Base-by-base conservation (phyloP, 2,329 filamentous ascomycete genomes). In the Incumbomyces lentus region DNA sequence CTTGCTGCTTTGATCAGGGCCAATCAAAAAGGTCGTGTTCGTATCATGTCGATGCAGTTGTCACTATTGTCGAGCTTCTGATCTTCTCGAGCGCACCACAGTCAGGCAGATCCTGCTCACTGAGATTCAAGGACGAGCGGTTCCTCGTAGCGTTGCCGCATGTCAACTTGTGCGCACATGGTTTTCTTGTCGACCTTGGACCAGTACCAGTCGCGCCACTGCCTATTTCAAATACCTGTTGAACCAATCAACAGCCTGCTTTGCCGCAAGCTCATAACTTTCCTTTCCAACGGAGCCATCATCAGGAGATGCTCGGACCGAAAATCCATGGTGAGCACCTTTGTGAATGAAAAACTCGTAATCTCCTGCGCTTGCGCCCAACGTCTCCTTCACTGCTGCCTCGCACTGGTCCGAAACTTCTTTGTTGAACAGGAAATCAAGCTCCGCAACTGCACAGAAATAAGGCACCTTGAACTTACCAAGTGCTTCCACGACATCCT, bases 401-500 rank as follows among this genome's bases (percentile, higher is more conserved):
- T 60, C 49, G 22, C 60, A 54, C 41, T 56, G 44, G 19, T 48
- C 43, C 18, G 58, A 52, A 22, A 52, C 40, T n/a, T 55, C 43
- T 35, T 49, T 44, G 29, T 47, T 52, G 8, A 60, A 41, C 16
- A 16, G 36, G 8, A 29, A 44, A 35, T 62, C 60, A 17, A 57
- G 19, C 11, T 55, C 49, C 4, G 49, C 60, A 49, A 58, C 41
- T 2, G 59, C 60, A 47, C 59, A 41, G 36, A 30, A 50, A 16
- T 45, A 33, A 18, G 52, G 46, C 16, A 55, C 49, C 42, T 49
- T 54, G 40, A 62, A 52, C 43, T 56, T 50, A n/a, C 30, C 42
- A 31, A 57, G 41, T 2, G 51, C 51, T 34, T 57, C 53, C 48
- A 59, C 54, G 22, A 75, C 62, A 40, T 79, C 75, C 8, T 48